phyloP scores from a whole-genome alignment of 148 eudicot species.

The Fagopyrum esculentum region DNA sequence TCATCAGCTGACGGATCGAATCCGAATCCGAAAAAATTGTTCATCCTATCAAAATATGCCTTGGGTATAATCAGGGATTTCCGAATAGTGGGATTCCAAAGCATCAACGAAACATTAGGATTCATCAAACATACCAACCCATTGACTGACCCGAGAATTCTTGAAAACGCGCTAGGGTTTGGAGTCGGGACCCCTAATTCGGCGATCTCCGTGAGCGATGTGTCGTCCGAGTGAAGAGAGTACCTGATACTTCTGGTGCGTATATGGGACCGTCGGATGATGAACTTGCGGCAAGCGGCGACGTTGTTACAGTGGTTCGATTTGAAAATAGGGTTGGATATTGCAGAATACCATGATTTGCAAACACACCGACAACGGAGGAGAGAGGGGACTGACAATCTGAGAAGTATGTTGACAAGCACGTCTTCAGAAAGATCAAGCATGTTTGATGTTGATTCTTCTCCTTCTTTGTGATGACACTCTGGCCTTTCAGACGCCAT shows the following conservation, averaged over 20 bases:
- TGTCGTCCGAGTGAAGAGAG: slow-evolving; percentile 5
- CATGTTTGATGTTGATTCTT: background rate
- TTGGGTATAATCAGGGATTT: slow-evolving; percentile 9
- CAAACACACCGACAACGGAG: slow-evolving; percentile 16
- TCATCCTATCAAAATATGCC: background rate
- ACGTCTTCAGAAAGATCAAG: slow-evolving; percentile 5
- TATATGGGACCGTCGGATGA: background rate
- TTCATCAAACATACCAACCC: slow-evolving; percentile 17
- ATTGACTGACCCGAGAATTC: slow-evolving; percentile 9
- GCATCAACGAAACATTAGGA: background rate
- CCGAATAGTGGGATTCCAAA: slow-evolving; percentile 21
- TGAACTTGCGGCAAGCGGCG: background rate
- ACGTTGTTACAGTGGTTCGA: background rate
- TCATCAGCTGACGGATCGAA: slow-evolving; percentile 5
- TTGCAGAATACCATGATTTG: slow-evolving; percentile 11
- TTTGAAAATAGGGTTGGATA: slow-evolving; percentile 10
- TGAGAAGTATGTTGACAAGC: slow-evolving; percentile 2
- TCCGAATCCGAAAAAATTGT: background rate
- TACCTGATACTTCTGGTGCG: slow-evolving; percentile 7
- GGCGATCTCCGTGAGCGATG: background rate
- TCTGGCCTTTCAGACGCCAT: slow-evolving; percentile 24
- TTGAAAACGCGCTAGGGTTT: background rate
- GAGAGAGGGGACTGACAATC: slow-evolving; percentile 13
- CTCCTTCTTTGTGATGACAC: slow-evolving; percentile 20
- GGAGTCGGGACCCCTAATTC: background rate